Conservation (phyloP, 1,284 basidiomycete genomes). For the Boletus smithii region DNA sequence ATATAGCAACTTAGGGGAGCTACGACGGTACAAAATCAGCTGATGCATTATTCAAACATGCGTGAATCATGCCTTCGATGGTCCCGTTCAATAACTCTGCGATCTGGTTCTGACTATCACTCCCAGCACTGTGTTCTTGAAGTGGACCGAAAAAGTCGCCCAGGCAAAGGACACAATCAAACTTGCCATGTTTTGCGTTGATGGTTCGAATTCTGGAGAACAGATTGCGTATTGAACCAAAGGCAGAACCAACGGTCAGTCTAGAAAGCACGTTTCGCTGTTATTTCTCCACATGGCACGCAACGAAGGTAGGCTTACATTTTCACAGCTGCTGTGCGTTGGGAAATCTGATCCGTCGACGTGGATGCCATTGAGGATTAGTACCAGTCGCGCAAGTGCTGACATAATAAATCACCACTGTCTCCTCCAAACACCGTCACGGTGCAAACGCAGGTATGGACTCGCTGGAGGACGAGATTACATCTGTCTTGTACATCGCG, state of each 20-base stretch:
- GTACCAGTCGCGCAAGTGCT: conserved; percentile 8
- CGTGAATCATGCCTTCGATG: conserved; percentile 51
- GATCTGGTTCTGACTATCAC: conserved; percentile 47
- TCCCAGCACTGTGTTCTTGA: conserved; percentile 33
- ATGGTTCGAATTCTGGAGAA: conserved; percentile 83
- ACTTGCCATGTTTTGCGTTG: conserved; percentile 92
- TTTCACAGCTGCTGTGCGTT: conserved; percentile 33
- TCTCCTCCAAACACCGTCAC: too few relatives aligned
- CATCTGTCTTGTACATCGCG: conserved; percentile 81
- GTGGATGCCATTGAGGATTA: conserved; percentile 31
- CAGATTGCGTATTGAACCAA: conserved; percentile 72
- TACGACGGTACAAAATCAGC: conserved; percentile 30
- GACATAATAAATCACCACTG: conserved; percentile 26
- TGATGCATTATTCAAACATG: neutral
- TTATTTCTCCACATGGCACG: conserved; percentile 3
- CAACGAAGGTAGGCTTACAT: conserved; percentile 35
- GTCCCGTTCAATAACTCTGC: conserved; percentile 60
- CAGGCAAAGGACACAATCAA: conserved; percentile 81
- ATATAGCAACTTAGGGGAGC: conserved; percentile 91
- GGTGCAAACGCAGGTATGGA: conserved; percentile 44
- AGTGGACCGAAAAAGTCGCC: conserved; percentile 87
- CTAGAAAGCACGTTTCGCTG: conserved; percentile 38
- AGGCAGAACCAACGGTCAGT: conserved; percentile 82
- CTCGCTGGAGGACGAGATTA: conserved; percentile 67
- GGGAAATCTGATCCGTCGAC: conserved; percentile 5